Percentiles rank a stretch among this genome's conserved stretches.
phyloP scores from a whole-genome alignment of 2,329 filamentous ascomycete species.

The Fusarium sp. region DNA sequence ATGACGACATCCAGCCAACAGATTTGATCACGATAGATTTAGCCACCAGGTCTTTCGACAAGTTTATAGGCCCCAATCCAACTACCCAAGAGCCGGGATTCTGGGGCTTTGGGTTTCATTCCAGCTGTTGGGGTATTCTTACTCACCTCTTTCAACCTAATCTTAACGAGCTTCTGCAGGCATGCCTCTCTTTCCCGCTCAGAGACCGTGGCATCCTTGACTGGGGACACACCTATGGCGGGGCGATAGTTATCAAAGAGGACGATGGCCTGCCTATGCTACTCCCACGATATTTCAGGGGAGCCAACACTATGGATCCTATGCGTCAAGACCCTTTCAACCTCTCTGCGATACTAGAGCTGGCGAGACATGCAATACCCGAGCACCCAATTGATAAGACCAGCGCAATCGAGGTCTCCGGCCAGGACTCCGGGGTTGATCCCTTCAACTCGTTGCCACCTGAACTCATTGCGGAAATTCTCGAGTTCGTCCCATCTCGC shows the following conservation, averaged over 20 bases:
- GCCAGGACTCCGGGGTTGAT: not conserved
- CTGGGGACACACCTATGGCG: slow-evolving; percentile 27
- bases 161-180: not conserved
- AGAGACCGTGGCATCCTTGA: not conserved
- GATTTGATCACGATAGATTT: not conserved
- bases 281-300: not conserved
- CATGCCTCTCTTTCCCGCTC: slow-evolving; percentile 22
- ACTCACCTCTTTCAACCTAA: not conserved
- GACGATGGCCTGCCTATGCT: not conserved
- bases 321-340: slow-evolving; percentile 2
- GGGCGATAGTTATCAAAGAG: not conserved
- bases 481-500: not conserved
- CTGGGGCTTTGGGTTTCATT: slow-evolving; percentile 31
- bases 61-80: not conserved
- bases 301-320: not conserved
- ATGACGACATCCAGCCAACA: not conserved
- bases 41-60: not conserved
- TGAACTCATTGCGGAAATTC: slow-evolving; percentile 8
- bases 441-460: slow-evolving; percentile 7
- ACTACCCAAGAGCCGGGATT: not conserved
- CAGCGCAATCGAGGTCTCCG: not conserved
- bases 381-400: not conserved
- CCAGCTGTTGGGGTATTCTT: slow-evolving; percentile 17
- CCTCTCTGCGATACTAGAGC: not conserved
- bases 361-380: not conserved